Evolutionary conservation across 2,329 filamentous ascomycete genomes (phyloP).

Genomic region (Sporothrix luriei): DNA sequence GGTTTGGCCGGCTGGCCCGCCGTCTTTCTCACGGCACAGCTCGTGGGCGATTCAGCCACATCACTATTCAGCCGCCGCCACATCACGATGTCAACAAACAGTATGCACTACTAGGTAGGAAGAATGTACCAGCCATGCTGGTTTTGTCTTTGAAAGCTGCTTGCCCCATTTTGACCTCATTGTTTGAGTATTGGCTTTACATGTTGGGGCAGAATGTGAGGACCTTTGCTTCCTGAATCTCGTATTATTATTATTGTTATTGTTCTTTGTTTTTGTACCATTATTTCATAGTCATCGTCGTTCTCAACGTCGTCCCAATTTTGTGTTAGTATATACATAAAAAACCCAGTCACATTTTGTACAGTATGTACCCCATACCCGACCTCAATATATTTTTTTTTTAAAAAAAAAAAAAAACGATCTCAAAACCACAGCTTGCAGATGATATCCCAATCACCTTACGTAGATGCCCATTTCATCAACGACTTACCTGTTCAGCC

Average conservation of each 20-base stretch:
- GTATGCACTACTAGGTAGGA: background rate
- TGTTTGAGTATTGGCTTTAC: too few species aligned
- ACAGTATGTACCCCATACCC: background rate
- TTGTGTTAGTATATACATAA: background rate
- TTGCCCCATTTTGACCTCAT: too few species aligned
- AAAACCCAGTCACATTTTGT: background rate
- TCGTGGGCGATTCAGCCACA: background rate
- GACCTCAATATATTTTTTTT: background rate
- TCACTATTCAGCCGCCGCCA: background rate
- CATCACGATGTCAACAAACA: conserved; percentile 12
- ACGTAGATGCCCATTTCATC: background rate
- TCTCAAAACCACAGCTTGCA: background rate
- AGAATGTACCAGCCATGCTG: background rate
- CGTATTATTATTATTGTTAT: too few species aligned
- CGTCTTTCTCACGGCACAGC: background rate
- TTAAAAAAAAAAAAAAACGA: too few species aligned
- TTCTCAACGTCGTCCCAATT: too few species aligned
- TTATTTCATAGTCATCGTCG: background rate
- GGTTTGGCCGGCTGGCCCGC: background rate
- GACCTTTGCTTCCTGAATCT: background rate
- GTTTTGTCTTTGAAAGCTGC: background rate
- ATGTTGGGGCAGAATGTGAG: background rate
- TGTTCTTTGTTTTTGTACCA: background rate
- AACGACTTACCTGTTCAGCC: background rate
- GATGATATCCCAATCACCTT: background rate